These are phyloP conservation scores for Macrolepiota dolichaula DNA, from an alignment of 768 basidiomycete genomes.

Conservation along the genomic window DNA sequence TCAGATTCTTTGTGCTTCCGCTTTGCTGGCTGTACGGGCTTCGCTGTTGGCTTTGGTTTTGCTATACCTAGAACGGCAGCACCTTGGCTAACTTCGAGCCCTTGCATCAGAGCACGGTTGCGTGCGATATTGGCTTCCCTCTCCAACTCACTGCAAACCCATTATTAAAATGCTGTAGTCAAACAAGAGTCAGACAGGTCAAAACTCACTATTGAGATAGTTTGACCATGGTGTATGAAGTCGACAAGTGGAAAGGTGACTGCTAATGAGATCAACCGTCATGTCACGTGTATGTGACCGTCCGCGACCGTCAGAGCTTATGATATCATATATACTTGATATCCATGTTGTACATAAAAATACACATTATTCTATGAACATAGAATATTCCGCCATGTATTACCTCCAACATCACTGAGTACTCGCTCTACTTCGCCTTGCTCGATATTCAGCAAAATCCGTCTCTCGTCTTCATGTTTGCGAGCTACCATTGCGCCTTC, in stretches of 20 bases:
- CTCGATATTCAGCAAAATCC: constrained; percentile 81
- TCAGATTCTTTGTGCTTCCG: constrained; percentile 48
- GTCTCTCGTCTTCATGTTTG: constrained; percentile 62
- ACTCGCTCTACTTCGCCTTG: constrained; percentile 82
- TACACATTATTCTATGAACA: constrained; percentile 14
- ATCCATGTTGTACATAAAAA: neutral
- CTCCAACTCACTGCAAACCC: constrained; percentile 52
- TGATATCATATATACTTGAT: neutral
- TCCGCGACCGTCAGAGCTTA: neutral
- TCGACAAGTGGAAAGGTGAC: neutral
- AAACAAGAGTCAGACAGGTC: neutral
- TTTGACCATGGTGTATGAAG: constrained; percentile 29
- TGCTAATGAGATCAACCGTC: neutral
- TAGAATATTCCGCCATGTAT: constrained; percentile 58
- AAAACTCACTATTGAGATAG: constrained; percentile 49
- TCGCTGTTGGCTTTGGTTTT: constrained; percentile 40
- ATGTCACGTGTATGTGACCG: neutral
- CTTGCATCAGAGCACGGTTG: constrained; percentile 70
- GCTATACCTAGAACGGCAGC: constrained; percentile 30
- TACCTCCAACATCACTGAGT: constrained; percentile 75
- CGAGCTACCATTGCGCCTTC: constrained; percentile 50
- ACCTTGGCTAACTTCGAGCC: constrained; percentile 15
- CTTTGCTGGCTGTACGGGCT: constrained; percentile 60
- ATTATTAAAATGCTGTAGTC: neutral
- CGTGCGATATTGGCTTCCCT: constrained; percentile 81